Conservation (phyloP, 2,329 filamentous ascomycete genomes). For the Scytalidium lignicola region DNA sequence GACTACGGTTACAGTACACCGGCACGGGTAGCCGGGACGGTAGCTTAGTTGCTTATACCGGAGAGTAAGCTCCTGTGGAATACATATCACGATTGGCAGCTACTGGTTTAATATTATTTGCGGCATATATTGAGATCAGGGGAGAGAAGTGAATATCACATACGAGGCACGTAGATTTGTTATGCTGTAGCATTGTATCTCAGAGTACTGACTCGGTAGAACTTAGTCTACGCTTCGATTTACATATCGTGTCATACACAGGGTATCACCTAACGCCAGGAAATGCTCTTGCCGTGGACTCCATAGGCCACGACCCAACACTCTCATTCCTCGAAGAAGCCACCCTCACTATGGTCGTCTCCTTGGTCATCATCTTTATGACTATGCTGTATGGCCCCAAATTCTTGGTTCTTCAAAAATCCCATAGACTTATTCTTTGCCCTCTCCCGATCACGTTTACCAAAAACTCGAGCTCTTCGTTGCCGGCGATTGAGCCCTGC, state of each 20-base stretch:
- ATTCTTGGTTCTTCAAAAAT: slow-evolving; percentile 23
- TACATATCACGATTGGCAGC: too few species aligned
- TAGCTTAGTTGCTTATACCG: too few species aligned
- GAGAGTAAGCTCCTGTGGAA: too few species aligned
- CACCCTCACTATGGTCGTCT: slow-evolving; percentile 45
- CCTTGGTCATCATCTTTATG: slow-evolving; percentile 26
- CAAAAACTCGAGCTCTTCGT: slow-evolving; percentile 20
- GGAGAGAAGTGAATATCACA: too few species aligned
- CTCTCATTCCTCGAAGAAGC: slow-evolving; percentile 48
- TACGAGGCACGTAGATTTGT: too few species aligned
- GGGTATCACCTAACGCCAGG: background rate
- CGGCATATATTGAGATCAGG: too few species aligned
- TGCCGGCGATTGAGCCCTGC: slow-evolving; percentile 25
- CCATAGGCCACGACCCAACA: background rate
- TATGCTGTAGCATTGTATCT: too few species aligned
- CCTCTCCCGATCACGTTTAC: slow-evolving; percentile 7
- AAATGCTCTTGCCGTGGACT: background rate
- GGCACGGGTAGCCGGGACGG: too few species aligned
- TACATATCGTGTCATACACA: background rate
- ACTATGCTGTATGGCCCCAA: slow-evolving; percentile 16
- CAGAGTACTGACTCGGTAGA: too few species aligned
- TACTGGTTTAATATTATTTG: too few species aligned
- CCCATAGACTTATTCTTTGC: slow-evolving; percentile 21
- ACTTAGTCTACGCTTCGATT: background rate
- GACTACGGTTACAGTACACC: too few species aligned